Base-by-base conservation (phyloP, 2,329 filamentous ascomycete genomes). In the Chalara sp. region DNA sequence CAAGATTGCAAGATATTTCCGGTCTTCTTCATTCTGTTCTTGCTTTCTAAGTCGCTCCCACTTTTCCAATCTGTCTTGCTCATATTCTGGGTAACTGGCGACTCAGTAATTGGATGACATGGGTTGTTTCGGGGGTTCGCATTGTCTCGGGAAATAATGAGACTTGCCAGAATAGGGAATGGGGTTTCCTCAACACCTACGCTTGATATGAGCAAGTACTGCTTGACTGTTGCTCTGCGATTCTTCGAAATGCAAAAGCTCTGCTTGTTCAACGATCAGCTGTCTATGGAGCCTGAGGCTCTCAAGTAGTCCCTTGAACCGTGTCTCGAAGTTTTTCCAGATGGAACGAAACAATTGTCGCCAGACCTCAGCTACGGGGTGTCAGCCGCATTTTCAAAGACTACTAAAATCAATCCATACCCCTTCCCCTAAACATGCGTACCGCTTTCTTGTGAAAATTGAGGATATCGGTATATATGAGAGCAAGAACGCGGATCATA, bases 381-480 rank as follows among this genome's bases (percentile, higher is more conserved):
- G 41, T 55, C 49, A 51, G 44, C 31, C 29, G 12, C 31, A 31
- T 12, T 21, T 5, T 40, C 29, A 42, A 54, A n/a, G 13, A 40
- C 47, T 52, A 47, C 37, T 32, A 8, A 21, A 46, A 30, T 30
- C 2, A n/a, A 31, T n/a, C 48, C 54, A 53, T 49, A 64, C 59
- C 48, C 49, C 53, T 50, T 11, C 57, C 41, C 41, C 51, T 60
- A 49, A 68, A 62, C n/a, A 62, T 62, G 12, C 58, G 54, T 31
- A 71, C 46, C 0, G 68, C 65, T 39, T 58, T 56, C 29, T 59
- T 53, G 50, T 72, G 69, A 49, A 72, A 72, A 2, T 67, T 64
- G 0, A 72, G 58, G 4, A 70, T 66, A 46, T 72, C 69, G 5
- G 58, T 54, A 44, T 68, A 72, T 5, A 72, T 67, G 12, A 64